A percentile compares a stretch with the other conserved stretches of the same genome.
Evolutionary conservation across 768 basidiomycete species (phyloP).

Genomic region (Podaxis carcinomalis): DNA sequence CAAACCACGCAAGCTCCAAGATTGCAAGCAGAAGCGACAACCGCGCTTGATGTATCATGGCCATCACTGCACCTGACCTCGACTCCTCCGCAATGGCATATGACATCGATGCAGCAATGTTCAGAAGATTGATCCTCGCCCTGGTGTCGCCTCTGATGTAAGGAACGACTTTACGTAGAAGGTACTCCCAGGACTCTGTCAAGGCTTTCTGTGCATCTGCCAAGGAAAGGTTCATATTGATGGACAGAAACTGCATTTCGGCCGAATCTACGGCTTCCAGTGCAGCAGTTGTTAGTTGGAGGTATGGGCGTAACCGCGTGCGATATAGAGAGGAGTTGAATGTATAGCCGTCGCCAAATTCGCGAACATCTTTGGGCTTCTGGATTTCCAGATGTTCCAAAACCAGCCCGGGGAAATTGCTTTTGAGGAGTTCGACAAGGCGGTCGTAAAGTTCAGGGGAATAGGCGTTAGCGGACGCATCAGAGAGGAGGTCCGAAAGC

Average conservation of each 20-base stretch:
- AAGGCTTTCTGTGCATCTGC: conserved; percentile 73
- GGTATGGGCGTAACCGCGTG: conserved; percentile 54
- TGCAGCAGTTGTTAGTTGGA: conserved; percentile 1
- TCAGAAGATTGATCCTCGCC: conserved; percentile 51
- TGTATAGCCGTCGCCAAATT: conserved; percentile 76
- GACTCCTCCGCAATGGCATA: conserved; percentile 62
- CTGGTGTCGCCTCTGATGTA: conserved; percentile 59
- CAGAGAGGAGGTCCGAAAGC: conserved; percentile 59
- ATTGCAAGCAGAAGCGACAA: conserved; percentile 70
- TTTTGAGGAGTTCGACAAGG: conserved; percentile 44
- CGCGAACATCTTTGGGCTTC: conserved; percentile 60
- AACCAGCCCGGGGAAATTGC: conserved; percentile 53
- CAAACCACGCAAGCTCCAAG: conserved; percentile 80
- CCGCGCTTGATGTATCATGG: conserved; percentile 71
- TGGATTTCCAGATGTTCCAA: conserved; percentile 63
- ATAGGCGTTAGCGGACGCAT: conserved; percentile 69
- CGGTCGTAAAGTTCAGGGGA: conserved; percentile 68
- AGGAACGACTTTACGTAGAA: conserved; percentile 61
- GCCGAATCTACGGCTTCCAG: conserved; percentile 37
- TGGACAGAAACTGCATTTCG: conserved; percentile 58
- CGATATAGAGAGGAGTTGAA: conserved; percentile 63
- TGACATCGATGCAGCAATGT: conserved; percentile 60
- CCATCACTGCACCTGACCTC: conserved; percentile 81
- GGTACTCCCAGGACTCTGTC: conserved; percentile 72
- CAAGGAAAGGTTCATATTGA: conserved; percentile 87